phyloP scores from a whole-genome alignment of 345 rosid species.

The Populus pruinosa region DNA sequence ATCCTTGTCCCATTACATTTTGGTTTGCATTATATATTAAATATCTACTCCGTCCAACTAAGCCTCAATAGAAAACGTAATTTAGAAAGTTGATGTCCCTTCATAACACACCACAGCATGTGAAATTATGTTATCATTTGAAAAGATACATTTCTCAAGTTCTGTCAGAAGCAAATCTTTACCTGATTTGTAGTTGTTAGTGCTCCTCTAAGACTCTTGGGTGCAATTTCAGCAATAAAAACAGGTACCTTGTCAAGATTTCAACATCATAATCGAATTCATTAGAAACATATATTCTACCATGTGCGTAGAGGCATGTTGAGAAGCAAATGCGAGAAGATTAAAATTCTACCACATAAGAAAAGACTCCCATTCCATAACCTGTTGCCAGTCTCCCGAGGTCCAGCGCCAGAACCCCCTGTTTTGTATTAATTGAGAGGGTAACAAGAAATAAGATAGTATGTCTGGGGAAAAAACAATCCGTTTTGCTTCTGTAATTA shows the following conservation, averaged over 20 bases:
- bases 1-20: too few relatives aligned
- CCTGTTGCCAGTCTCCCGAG: slow-evolving; percentile 81
- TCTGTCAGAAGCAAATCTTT: not conserved
- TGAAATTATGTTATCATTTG: too few relatives aligned
- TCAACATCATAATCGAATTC: too few relatives aligned
- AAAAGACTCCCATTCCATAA: slow-evolving; percentile 77
- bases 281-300: too few relatives aligned
- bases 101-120: too few relatives aligned
- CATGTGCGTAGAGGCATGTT: too few relatives aligned
- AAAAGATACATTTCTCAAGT: not conserved
- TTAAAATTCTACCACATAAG: slow-evolving; percentile 53
- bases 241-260: slow-evolving; percentile 53
- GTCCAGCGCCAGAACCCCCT: slow-evolving; percentile 61
- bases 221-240: slow-evolving; percentile 80
- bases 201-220: slow-evolving; percentile 74
- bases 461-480: not conserved
- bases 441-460: not conserved
- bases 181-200: slow-evolving; percentile 70
- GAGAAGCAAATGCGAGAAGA: too few relatives aligned
- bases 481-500: too few relatives aligned
- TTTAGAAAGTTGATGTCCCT: too few relatives aligned
- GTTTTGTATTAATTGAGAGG: slow-evolving; percentile 2
- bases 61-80: too few relatives aligned
- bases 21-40: too few relatives aligned
- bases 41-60: too few relatives aligned